Evolutionary conservation across 2,329 filamentous ascomycete genomes (phyloP), one percentile per base, ranked within the genome.

Genomic region (Stagonosporopsis chrysanthemi): DNA sequence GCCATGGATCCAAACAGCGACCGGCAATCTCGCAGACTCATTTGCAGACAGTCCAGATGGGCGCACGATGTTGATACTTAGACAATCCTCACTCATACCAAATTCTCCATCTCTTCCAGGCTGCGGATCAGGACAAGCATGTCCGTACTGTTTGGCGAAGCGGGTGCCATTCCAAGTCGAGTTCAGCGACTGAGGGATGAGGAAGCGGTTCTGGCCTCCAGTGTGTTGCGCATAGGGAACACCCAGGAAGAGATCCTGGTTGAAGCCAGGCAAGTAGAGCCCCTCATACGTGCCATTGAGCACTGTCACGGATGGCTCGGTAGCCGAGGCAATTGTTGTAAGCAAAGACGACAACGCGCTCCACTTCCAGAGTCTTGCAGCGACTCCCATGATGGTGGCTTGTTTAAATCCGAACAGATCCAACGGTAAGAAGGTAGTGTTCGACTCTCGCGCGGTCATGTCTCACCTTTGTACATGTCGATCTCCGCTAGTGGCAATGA

Each of bases 11-110:
- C 86, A 90, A 1, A 86, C 78, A 11, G 79, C 80, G 6, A 88
- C 82, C 0, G 86, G 86, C 2, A 89, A 77, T 73, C 78, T 29
- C 71, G 60, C 8, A 26, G 53, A 52, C 6, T 76, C 69, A 4
- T 80, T 75, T 31, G 71, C 70, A 3, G 63, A 61, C n/a, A 74
- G 44, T 6, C 81, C 80, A 8, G 81, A 73, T 0, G 85, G 84
- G 3, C 86, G 80, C 24, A 89, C 76, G 7, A 89, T 79, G 63
- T 88, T 89, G 58, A 89, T 74, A 41, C 84, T 86, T 4, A 89
- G 77, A 59, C 87, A 89, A 64, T 88, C 83, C 64, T 88, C 86
- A 11, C 72, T 73, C 64, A 75, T 72, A 28, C 77, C 77, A 53
- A 77, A 79, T 38, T 52, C 54, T n/a, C 44, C 68, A 46, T 73